Evolutionary conservation across 768 basidiomycete species (phyloP).

Genomic region (Pleurotus eryngii): DNA sequence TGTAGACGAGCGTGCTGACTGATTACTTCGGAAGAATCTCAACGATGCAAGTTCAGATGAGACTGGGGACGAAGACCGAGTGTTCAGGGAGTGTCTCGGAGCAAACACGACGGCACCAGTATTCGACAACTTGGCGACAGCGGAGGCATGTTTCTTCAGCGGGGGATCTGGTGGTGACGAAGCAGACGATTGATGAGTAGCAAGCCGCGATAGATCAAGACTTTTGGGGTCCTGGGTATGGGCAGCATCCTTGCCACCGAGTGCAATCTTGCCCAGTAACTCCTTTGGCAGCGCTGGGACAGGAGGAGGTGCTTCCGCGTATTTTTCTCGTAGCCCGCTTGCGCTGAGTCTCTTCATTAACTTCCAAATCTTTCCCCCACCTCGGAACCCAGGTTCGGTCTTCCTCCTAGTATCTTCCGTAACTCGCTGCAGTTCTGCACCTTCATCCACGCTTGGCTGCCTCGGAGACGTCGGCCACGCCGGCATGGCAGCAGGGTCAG

Average conservation of each 20-base stretch:
- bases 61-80: slow-evolving; percentile 59
- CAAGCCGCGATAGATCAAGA: slow-evolving; percentile 16
- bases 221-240: slow-evolving; percentile 15
- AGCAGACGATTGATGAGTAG: slow-evolving; percentile 20
- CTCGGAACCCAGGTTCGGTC: background rate
- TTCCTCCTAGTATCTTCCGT: slow-evolving; percentile 2
- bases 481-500: slow-evolving; percentile 1
- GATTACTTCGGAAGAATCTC: slow-evolving; percentile 43
- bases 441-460: background rate
- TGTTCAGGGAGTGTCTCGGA: slow-evolving; percentile 43
- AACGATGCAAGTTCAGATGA: slow-evolving; percentile 56
- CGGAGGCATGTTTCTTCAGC: slow-evolving; percentile 10
- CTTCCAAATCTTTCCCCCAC: slow-evolving; percentile 55
- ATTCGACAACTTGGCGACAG: slow-evolving; percentile 9
- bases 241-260: slow-evolving; percentile 9
- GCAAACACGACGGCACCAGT: slow-evolving; percentile 3
- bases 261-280: slow-evolving; percentile 6
- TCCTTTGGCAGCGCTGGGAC: slow-evolving; percentile 59
- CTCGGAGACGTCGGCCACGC: background rate
- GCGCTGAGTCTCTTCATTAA: slow-evolving; percentile 70
- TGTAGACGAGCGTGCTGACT: slow-evolving; percentile 48
- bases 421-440: background rate
- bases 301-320: slow-evolving; percentile 41
- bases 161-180: slow-evolving; percentile 13
- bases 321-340: slow-evolving; percentile 59